phyloP scores from a whole-genome alignment of 352 stramenopile genomes.

The Pythium vanterpoolii region DNA sequence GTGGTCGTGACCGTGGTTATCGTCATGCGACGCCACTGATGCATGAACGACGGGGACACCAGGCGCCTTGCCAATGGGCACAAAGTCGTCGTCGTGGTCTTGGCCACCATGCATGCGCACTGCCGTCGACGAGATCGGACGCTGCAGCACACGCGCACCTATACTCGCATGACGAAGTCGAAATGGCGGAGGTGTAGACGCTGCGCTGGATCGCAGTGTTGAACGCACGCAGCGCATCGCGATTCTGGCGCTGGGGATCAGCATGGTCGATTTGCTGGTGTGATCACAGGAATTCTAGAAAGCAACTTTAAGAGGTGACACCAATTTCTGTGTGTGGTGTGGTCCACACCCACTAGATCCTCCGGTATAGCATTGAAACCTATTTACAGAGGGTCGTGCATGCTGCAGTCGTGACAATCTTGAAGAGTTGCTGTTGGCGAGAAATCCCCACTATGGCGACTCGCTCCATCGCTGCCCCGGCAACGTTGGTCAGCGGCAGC shows the following conservation, averaged over 20 bases:
- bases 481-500: not conserved
- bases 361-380: not conserved
- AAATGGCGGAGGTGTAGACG: not conserved
- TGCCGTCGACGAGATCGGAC: constrained; percentile 29
- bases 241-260: constrained; percentile 7
- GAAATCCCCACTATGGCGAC: constrained; percentile 6
- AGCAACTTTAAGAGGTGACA: not conserved
- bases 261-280: constrained; percentile 7
- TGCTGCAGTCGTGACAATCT: constrained; percentile 13
- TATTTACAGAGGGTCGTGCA: not conserved
- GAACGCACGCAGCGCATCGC: constrained; percentile 12
- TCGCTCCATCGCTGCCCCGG: not conserved
- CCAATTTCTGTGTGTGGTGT: not conserved
- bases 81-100: constrained; percentile 31
- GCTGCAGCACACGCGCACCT: not conserved
- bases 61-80: constrained; percentile 23
- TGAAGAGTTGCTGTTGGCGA: constrained; percentile 22
- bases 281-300: not conserved
- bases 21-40: constrained; percentile 4
- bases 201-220: not conserved
- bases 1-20: constrained; percentile 19
- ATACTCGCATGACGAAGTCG: not conserved
- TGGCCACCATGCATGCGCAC: constrained; percentile 29
- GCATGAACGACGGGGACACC: constrained; percentile 6
- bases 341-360: constrained; percentile 14